Base-by-base conservation (phyloP, 2,329 filamentous ascomycete species). In the Trichoderma atrobrunneum region DNA sequence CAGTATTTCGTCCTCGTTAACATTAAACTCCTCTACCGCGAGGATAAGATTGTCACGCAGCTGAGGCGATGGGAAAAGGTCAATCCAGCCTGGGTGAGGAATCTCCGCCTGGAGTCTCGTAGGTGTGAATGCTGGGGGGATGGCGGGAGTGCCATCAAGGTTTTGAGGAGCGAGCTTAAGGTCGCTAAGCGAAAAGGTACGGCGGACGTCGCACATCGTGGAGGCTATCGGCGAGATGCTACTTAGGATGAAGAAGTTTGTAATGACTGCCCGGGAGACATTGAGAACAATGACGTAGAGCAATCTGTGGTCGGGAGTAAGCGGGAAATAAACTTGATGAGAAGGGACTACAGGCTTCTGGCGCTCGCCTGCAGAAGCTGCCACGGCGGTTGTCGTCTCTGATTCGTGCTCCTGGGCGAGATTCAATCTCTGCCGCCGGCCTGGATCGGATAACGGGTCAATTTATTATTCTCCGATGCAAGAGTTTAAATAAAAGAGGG, bases 191-290 rank as follows among this genome's bases (percentile, higher is more conserved):
- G 18, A 18, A 5, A 72, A 73, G 14, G 66, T 65, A 0, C 75
- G 73, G 26, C 60, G 71, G 6, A 57, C 24, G 8, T 57, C 30
- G 43, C 75, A 75, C 70, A 72, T 72, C 6, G 26, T 48, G 11
- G 69, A 43, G 8, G 71, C 72, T 14, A 39, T 8, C 7, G 73
- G 70, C 14, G 73, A 68, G 11, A 76, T 70, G 5, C 72, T 67
- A 24, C 36, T 66, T 43, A 76, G 57, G 1, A 76, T 75, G 21
- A 75, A 72, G 72, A 75, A 76, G 68, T 76, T 76, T 66, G 75
- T 75, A 14, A 76, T 68, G 14, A 76, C 43, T 1, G 75, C 75
- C 2, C 74, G 70, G 34, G 74, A 75, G n/a, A 76, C 72, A n/a
- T 76, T 76, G 66, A 76, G 36, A 1, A 72, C 68, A 32, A 75